A percentile compares a stretch with the other conserved stretches of the same genome.
These are phyloP conservation scores for Yueomyces sp. DNA, from an alignment of 1,139 yeast species.

Conservation along the genomic window DNA sequence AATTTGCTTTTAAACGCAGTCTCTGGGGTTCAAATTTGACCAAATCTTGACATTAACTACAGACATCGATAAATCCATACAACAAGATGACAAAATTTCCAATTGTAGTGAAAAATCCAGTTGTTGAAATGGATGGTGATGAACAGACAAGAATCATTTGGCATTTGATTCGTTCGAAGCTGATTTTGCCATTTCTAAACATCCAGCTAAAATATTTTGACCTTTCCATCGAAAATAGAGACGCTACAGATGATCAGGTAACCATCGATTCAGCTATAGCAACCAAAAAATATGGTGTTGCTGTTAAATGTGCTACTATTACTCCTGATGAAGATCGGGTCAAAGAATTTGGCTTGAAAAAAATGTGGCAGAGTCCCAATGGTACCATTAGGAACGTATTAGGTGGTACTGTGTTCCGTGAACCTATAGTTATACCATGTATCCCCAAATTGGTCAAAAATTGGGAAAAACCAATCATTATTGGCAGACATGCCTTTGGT, in stretches of 20 bases:
- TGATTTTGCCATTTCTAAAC: conserved; percentile 74
- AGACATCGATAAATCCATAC: too few relatives aligned
- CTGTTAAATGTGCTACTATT: conserved; percentile 93
- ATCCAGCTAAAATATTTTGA: conserved; percentile 88
- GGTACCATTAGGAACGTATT: conserved; percentile 91
- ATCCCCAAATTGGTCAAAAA: conserved; percentile 85
- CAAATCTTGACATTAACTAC: too few relatives aligned
- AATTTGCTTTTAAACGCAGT: too few relatives aligned
- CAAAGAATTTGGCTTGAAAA: conserved; percentile 74
- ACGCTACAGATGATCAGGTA: conserved; percentile 75
- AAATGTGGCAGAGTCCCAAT: conserved; percentile 96
- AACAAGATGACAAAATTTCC: too few relatives aligned
- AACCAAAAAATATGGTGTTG: conserved; percentile 77
- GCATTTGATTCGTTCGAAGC: conserved; percentile 70
- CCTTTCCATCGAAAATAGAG: conserved; percentile 75
- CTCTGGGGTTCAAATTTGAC: too few relatives aligned
- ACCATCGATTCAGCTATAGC: conserved; percentile 88
- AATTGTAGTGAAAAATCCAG: conserved; percentile 72
- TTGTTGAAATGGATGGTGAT: conserved; percentile 95
- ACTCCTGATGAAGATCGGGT: conserved; percentile 98
- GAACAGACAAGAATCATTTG: conserved; percentile 92
- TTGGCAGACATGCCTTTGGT: conserved; percentile 95
- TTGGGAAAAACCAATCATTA: conserved; percentile 91
- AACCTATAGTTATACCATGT: conserved; percentile 82
- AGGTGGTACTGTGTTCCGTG: conserved; percentile 95